phyloP scores from a whole-genome alignment of 2,329 filamentous ascomycete species.

The Curvularia hawaiiensis region DNA sequence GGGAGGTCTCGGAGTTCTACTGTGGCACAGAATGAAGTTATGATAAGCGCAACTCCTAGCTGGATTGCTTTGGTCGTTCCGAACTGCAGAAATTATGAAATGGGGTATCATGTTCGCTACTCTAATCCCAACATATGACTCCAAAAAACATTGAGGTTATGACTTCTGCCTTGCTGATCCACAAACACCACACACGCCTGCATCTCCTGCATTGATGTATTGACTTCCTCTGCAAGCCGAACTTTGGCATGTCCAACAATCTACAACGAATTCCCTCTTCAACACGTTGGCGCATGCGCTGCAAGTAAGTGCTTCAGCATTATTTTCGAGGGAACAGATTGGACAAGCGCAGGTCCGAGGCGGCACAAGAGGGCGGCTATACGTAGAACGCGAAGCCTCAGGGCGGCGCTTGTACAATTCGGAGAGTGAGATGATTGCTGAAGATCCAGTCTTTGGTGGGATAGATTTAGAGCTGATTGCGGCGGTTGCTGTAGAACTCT shows the following conservation, averaged over 20 bases:
- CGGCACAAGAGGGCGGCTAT: background rate
- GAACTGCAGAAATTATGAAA: background rate
- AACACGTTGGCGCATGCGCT: constrained; percentile 73
- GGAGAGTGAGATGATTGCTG: background rate
- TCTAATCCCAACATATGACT: background rate
- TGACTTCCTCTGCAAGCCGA: constrained; percentile 58
- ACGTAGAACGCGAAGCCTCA: background rate
- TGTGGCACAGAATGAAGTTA: constrained; percentile 13
- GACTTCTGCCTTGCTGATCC: constrained; percentile 43
- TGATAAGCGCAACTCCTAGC: background rate
- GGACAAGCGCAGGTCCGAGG: constrained; percentile 51
- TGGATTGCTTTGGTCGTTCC: background rate
- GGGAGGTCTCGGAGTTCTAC: background rate
- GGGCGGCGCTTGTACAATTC: background rate
- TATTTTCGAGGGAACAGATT: constrained; percentile 72
- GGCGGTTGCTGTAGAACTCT: background rate
- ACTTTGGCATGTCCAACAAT: constrained; percentile 69
- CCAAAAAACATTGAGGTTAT: background rate
- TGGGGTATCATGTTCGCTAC: background rate
- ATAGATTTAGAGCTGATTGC: background rate
- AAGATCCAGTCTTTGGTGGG: too few relatives aligned
- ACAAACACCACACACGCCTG: constrained; percentile 72
- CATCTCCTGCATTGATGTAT: constrained; percentile 74
- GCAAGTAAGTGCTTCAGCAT: constrained; percentile 62
- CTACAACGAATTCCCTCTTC: constrained; percentile 56